Evolutionary conservation across 2,329 filamentous ascomycete genomes (phyloP).

Genomic region (Alternaria burnsii): DNA sequence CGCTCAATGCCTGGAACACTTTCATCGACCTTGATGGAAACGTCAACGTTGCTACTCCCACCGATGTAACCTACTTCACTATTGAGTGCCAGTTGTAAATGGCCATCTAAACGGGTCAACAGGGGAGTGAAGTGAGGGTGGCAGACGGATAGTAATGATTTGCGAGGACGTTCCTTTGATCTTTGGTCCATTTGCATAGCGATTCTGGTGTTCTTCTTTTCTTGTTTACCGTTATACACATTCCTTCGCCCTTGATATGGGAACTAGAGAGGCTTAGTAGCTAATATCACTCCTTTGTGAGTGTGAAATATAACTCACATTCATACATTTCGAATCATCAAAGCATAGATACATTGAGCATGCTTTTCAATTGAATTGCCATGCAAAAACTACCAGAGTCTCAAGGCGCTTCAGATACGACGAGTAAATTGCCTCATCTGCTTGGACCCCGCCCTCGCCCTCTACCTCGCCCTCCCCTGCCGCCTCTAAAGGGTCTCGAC

Average conservation of each 20-base stretch:
- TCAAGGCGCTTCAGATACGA: neutral
- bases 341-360: neutral
- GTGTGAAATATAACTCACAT: neutral
- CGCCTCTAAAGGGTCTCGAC: conserved; percentile 7
- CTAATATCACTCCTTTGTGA: conserved; percentile 11
- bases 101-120: neutral
- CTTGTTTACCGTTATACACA: neutral
- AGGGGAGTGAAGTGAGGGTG: neutral
- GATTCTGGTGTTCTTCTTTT: neutral
- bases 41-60: neutral
- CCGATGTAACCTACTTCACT: conserved; percentile 5
- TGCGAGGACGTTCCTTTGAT: neutral
- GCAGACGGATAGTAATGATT: neutral
- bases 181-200: conserved; percentile 1
- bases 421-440: neutral
- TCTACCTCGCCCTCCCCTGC: conserved; percentile 1
- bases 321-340: neutral
- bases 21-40: conserved; percentile 24
- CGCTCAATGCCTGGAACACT: conserved; percentile 21
- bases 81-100: conserved; percentile 16
- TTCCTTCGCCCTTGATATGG: conserved; percentile 3
- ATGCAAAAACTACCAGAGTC: neutral
- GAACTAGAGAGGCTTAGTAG: conserved; percentile 5
- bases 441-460: neutral
- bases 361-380: neutral